A percentile compares a stretch with the other conserved stretches of the same genome.
Evolutionary conservation across 768 basidiomycete species (phyloP).

Genomic region (Suillus cothurnatus): DNA sequence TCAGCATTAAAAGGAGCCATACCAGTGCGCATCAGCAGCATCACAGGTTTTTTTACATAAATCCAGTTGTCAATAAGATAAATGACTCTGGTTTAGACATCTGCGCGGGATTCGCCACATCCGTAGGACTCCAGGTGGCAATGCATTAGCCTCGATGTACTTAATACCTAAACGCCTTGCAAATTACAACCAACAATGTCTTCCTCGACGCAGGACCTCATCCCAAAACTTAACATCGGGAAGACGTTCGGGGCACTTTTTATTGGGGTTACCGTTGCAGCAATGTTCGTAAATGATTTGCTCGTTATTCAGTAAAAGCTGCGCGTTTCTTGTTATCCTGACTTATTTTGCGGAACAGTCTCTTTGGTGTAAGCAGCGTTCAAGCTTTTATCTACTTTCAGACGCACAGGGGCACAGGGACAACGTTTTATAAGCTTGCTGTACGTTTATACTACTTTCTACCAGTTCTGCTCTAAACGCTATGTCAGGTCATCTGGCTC

Average conservation of each 20-base stretch:
- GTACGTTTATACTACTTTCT: not conserved
- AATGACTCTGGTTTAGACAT: too few species aligned
- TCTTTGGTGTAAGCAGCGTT: not conserved
- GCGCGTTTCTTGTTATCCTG: not conserved
- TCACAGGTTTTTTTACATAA: not conserved
- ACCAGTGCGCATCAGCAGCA: not conserved
- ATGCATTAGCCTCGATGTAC: not conserved
- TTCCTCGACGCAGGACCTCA: not conserved
- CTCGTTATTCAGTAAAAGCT: not conserved
- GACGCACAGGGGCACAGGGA: not conserved
- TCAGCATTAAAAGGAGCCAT: not conserved
- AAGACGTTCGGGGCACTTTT: conserved; percentile 4
- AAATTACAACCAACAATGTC: not conserved
- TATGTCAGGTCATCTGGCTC: conserved; percentile 10
- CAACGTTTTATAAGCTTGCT: not conserved
- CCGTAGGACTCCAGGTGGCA: not conserved
- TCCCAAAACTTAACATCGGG: not conserved
- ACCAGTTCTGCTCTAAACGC: not conserved
- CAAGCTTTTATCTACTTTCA: conserved; percentile 1
- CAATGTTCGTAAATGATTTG: not conserved
- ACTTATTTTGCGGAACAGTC: not conserved
- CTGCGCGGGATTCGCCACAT: too few species aligned
- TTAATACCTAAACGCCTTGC: not conserved
- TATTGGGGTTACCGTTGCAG: not conserved
- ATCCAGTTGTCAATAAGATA: too few species aligned